Evolutionary conservation across 192 early-diverging fungal species (phyloP).

Genomic region (Linnemannia elongata): DNA sequence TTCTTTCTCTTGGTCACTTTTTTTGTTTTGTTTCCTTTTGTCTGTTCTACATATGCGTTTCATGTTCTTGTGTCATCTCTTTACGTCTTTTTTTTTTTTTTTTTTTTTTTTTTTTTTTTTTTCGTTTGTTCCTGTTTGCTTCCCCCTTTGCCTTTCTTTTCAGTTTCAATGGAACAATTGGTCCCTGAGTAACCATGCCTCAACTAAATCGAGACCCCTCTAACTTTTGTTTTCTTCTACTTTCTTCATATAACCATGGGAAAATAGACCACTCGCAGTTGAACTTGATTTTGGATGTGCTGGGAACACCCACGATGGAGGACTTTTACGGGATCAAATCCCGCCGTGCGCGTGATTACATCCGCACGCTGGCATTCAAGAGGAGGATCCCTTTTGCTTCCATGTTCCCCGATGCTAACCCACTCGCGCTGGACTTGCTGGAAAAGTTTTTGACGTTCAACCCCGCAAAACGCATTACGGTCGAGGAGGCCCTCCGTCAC

Average conservation of each 20-base stretch:
- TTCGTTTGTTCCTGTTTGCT: neutral
- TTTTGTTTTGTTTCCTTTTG: neutral
- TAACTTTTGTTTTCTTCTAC: neutral
- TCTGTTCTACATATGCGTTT: neutral
- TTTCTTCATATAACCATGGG: too few species aligned
- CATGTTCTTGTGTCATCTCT: too few species aligned
- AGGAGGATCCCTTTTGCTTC: constrained; percentile 83
- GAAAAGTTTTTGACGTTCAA: constrained; percentile 89
- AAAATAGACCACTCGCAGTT: constrained; percentile 91
- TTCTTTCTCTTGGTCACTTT: neutral
- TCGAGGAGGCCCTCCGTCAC: constrained; percentile 91
- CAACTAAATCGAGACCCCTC: neutral
- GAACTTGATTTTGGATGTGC: constrained; percentile 92
- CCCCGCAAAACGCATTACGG: constrained; percentile 90
- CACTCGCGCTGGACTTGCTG: constrained; percentile 90
- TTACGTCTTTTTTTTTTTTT: too few species aligned
- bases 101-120: too few species aligned
- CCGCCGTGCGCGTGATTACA: constrained; percentile 89
- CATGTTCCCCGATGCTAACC: constrained; percentile 91
- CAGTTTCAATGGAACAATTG: too few species aligned
- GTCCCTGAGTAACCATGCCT: too few species aligned
- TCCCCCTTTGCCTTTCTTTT: too few species aligned
- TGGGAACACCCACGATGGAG: constrained; percentile 97
- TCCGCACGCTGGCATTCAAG: constrained; percentile 90
- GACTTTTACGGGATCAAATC: constrained; percentile 87